A percentile compares a stretch with the other conserved stretches of the same genome.
phyloP scores from a whole-genome alignment of 495 filamentous ascomycete genomes.

The Sphaerosporella brunnea region DNA sequence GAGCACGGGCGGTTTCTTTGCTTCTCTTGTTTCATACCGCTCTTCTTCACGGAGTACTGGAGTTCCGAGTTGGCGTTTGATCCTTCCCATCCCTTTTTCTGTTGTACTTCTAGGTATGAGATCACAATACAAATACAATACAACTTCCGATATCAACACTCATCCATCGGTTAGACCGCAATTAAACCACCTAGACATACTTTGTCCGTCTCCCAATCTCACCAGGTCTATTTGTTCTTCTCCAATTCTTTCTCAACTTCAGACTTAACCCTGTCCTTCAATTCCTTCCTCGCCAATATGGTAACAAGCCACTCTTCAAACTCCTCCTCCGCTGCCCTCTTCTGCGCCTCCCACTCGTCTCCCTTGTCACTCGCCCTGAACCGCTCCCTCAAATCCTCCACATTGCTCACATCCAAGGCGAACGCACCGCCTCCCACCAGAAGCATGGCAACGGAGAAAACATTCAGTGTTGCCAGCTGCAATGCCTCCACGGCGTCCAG shows the following conservation, averaged over 20 bases:
- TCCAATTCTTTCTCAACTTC: constrained; percentile 26
- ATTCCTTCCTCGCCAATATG: constrained; percentile 37
- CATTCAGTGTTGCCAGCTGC: constrained; percentile 48
- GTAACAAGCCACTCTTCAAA: constrained; percentile 43
- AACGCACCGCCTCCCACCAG: constrained; percentile 38
- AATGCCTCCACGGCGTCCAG: constrained; percentile 48
- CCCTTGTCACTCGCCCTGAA: constrained; percentile 27
- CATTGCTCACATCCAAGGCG: constrained; percentile 38
- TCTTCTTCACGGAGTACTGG: not conserved
- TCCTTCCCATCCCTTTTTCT: too few relatives aligned
- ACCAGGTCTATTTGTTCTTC: constrained; percentile 23
- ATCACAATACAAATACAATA: too few relatives aligned
- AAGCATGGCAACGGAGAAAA: constrained; percentile 39
- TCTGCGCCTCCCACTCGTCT: constrained; percentile 21
- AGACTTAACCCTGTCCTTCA: constrained; percentile 26
- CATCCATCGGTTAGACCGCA: too few relatives aligned
- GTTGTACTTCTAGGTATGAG: too few relatives aligned
- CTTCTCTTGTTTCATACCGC: not conserved
- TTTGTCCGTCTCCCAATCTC: too few relatives aligned
- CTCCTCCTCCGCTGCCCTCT: constrained; percentile 21
- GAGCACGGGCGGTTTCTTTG: not conserved
- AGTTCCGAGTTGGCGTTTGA: not conserved
- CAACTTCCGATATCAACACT: too few relatives aligned
- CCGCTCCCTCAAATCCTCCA: constrained; percentile 40
- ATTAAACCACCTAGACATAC: too few relatives aligned